Percentiles rank a stretch among this genome's conserved stretches.
These are phyloP conservation scores for Grigorovia yakushimaensis DNA, from an alignment of 805 yeast genomes.

Conservation along the genomic window DNA sequence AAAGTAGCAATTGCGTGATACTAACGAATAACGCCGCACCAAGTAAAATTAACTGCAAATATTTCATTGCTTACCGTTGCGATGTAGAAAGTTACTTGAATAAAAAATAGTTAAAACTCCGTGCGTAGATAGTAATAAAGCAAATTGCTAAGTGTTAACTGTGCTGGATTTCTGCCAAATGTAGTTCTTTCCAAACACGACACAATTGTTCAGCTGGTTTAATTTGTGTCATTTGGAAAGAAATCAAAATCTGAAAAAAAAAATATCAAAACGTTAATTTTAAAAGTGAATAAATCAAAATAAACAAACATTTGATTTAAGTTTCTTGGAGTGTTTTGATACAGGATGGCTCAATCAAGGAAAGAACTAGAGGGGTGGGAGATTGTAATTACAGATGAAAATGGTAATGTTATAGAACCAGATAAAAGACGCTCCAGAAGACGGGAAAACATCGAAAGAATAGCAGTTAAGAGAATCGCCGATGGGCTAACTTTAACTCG, in stretches of 20 bases:
- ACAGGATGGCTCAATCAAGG: slow-evolving; percentile 17
- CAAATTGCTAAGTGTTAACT: no score
- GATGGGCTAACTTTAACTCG: slow-evolving; percentile 38
- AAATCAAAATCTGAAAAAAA: no score
- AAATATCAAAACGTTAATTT: no score
- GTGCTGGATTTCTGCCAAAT: no score
- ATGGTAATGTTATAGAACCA: slow-evolving; percentile 10
- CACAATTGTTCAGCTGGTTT: not conserved
- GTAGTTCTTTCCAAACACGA: no score
- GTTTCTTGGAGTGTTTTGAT: no score
- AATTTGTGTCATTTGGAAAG: slow-evolving; percentile 1
- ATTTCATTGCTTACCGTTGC: not conserved
- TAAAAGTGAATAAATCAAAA: not conserved
- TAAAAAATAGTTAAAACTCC: no score
- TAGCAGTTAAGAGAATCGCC: slow-evolving; percentile 28
- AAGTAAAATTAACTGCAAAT: not conserved
- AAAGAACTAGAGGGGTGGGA: slow-evolving; percentile 19
- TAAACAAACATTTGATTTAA: no score
- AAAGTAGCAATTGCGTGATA: slow-evolving; percentile 13
- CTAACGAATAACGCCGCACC: slow-evolving; percentile 5
- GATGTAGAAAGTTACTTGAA: no score
- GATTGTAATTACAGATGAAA: slow-evolving; percentile 13
- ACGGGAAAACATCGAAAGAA: slow-evolving; percentile 3
- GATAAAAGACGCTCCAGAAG: slow-evolving; percentile 11
- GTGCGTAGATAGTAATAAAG: no score